phyloP scores from a whole-genome alignment of 495 filamentous ascomycete species.

The Aspergillus saccharolyticus region DNA sequence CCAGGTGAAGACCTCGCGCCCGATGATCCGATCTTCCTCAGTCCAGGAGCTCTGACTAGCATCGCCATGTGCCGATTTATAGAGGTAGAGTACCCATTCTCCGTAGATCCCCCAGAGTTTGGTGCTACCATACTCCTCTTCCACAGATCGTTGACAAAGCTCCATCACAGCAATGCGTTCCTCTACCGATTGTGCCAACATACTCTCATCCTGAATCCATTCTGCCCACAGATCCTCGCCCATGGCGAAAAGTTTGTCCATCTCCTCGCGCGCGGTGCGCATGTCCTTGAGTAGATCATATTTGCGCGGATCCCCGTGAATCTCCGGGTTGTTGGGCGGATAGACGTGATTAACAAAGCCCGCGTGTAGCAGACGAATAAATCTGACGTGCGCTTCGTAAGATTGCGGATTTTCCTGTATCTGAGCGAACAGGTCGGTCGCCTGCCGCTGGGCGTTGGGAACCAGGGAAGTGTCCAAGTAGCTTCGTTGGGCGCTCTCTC shows the following conservation, averaged over 20 bases:
- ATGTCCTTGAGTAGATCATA: slow-evolving; percentile 61
- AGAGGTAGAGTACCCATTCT: slow-evolving; percentile 76
- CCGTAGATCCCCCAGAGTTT: slow-evolving; percentile 87
- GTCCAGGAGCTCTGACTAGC: slow-evolving; percentile 58
- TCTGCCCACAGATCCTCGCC: slow-evolving; percentile 62
- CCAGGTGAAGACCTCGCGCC: slow-evolving; percentile 73
- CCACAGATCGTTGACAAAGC: slow-evolving; percentile 70
- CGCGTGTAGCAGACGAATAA: slow-evolving; percentile 60
- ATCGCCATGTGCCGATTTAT: slow-evolving; percentile 56
- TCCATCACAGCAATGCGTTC: slow-evolving; percentile 76
- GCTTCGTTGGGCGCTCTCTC: slow-evolving; percentile 42
- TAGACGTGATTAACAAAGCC: slow-evolving; percentile 56
- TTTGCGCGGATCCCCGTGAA: slow-evolving; percentile 39
- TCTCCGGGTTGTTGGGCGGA: slow-evolving; percentile 42
- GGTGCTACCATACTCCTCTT: slow-evolving; percentile 76
- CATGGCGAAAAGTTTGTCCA: slow-evolving; percentile 62
- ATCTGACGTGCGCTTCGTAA: slow-evolving; percentile 59
- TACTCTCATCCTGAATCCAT: slow-evolving; percentile 59
- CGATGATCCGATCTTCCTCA: slow-evolving; percentile 68
- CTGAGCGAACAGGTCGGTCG: slow-evolving; percentile 49
- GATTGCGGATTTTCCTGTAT: slow-evolving; percentile 59
- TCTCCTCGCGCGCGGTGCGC: slow-evolving; percentile 56
- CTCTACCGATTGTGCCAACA: slow-evolving; percentile 54
- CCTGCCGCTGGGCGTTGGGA: slow-evolving; percentile 46
- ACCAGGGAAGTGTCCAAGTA: slow-evolving; percentile 50